phyloP scores from a whole-genome alignment of 768 basidiomycete species.

The Neoboletus magnificus region DNA sequence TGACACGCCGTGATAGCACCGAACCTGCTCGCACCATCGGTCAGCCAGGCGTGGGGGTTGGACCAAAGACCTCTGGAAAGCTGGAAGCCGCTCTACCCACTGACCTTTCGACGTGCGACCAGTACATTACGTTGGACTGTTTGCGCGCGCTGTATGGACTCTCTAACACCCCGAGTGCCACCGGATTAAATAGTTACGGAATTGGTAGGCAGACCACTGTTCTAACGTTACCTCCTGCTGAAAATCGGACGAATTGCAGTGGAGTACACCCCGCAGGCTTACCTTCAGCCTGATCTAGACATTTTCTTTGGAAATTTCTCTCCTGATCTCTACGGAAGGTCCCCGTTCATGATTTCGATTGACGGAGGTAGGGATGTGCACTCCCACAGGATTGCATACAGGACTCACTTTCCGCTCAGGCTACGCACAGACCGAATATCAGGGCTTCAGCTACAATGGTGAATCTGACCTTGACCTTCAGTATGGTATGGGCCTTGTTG shows the following conservation, averaged over 20 bases:
- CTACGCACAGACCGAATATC: conserved; percentile 27
- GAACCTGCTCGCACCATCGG: conserved; percentile 18
- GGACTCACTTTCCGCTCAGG: conserved; percentile 16
- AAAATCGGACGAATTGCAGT: conserved; percentile 8
- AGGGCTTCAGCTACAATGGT: conserved; percentile 25
- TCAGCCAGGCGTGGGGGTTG: conserved; percentile 10
- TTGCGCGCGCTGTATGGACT: too few species aligned
- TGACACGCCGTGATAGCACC: conserved; percentile 13
- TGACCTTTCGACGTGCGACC: too few species aligned
- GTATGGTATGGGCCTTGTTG: too few species aligned
- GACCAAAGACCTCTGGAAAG: conserved; percentile 26
- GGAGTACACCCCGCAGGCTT: conserved; percentile 34
- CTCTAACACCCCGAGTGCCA: too few species aligned
- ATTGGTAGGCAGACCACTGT: conserved; percentile 18
- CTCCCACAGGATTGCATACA: too few species aligned
- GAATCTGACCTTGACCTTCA: too few species aligned
- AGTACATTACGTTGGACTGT: too few species aligned
- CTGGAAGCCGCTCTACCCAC: too few species aligned
- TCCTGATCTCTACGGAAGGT: conserved; percentile 16
- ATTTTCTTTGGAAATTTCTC: conserved; percentile 32
- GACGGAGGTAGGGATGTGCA: too few species aligned
- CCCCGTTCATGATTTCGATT: conserved; percentile 29
- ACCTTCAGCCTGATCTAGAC: conserved; percentile 27
- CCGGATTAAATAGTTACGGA: conserved; percentile 24
- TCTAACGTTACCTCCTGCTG: background rate